phyloP scores from a whole-genome alignment of 768 basidiomycete genomes.

The Boletus insuetus region DNA sequence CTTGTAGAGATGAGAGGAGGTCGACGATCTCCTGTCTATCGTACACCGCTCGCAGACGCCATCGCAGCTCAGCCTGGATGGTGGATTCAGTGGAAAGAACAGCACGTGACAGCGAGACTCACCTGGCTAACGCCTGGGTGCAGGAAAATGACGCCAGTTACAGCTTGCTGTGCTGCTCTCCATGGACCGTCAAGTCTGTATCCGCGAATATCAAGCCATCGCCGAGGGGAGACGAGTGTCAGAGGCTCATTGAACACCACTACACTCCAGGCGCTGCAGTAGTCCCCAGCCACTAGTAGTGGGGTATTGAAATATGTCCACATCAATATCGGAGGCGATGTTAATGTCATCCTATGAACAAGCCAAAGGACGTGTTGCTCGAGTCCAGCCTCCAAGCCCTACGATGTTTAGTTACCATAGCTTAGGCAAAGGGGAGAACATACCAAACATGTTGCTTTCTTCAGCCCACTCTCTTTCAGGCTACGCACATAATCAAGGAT shows the following conservation, averaged over 20 bases:
- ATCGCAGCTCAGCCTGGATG: slow-evolving; percentile 61
- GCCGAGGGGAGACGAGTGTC: slow-evolving; percentile 58
- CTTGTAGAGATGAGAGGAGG: slow-evolving; percentile 49
- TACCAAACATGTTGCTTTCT: slow-evolving; percentile 32
- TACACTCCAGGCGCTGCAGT: slow-evolving; percentile 56
- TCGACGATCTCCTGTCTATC: slow-evolving; percentile 74
- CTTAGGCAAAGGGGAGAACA: slow-evolving; percentile 11
- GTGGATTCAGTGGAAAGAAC: slow-evolving; percentile 7
- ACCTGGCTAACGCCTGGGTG: slow-evolving; percentile 77
- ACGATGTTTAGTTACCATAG: slow-evolving; percentile 5
- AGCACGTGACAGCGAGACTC: slow-evolving; percentile 18
- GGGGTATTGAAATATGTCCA: slow-evolving; percentile 65
- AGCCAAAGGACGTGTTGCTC: slow-evolving; percentile 30
- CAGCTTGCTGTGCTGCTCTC: slow-evolving; percentile 69
- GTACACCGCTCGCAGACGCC: slow-evolving; percentile 69
- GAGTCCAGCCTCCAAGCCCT: slow-evolving; percentile 14
- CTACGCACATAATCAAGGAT: slow-evolving; percentile 16
- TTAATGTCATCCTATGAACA: slow-evolving; percentile 43
- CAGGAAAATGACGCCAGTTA: slow-evolving; percentile 62
- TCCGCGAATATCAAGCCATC: slow-evolving; percentile 78
- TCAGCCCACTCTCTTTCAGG: slow-evolving; percentile 25
- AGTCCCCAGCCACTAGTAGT: slow-evolving; percentile 54
- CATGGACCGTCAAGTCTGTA: slow-evolving; percentile 57
- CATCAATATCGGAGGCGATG: slow-evolving; percentile 54
- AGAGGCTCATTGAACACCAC: slow-evolving; percentile 42